Conservation (phyloP, 2,329 filamentous ascomycete genomes). For the Talaromyces sp. region DNA sequence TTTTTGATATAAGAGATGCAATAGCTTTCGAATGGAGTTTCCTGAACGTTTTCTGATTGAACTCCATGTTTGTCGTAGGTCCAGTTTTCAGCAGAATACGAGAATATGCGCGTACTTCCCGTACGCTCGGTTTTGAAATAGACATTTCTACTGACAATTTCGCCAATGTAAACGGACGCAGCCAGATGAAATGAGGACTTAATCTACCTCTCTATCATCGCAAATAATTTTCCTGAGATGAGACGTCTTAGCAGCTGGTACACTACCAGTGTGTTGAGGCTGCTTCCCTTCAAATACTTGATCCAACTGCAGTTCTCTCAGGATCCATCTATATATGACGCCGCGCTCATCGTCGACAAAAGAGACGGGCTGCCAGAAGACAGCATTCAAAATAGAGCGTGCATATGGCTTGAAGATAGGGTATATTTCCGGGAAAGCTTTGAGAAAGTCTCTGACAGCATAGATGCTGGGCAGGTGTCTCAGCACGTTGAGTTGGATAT, state of each 20-base stretch:
- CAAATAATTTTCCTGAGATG: not conserved
- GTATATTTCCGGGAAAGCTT: conserved; percentile 4
- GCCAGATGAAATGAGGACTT: not conserved
- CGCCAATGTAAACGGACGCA: not conserved
- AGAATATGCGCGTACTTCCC: not conserved
- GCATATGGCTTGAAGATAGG: conserved; percentile 5
- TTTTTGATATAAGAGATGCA: not conserved
- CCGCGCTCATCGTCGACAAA: conserved; percentile 2
- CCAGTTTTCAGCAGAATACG: not conserved
- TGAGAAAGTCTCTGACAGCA: conserved; percentile 6
- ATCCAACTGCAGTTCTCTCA: conserved; percentile 5
- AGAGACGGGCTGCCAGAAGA: conserved; percentile 9
- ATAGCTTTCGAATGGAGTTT: not conserved
- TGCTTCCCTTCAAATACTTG: not conserved
- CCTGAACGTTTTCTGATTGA: not conserved
- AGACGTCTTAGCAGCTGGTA: not conserved
- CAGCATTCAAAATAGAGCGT: conserved; percentile 4
- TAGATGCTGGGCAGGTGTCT: conserved; percentile 6
- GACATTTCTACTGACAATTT: not conserved
- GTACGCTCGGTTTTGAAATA: not conserved
- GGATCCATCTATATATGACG: conserved; percentile 10
- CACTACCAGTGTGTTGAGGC: not conserved
- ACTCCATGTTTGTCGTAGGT: not conserved
- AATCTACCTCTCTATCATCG: conserved; percentile 9
- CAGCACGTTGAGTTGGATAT: conserved; percentile 7